Evolutionary conservation across 768 basidiomycete genomes (phyloP), one percentile per base, ranked within the genome.

Genomic region (Tephrocybe sp.): DNA sequence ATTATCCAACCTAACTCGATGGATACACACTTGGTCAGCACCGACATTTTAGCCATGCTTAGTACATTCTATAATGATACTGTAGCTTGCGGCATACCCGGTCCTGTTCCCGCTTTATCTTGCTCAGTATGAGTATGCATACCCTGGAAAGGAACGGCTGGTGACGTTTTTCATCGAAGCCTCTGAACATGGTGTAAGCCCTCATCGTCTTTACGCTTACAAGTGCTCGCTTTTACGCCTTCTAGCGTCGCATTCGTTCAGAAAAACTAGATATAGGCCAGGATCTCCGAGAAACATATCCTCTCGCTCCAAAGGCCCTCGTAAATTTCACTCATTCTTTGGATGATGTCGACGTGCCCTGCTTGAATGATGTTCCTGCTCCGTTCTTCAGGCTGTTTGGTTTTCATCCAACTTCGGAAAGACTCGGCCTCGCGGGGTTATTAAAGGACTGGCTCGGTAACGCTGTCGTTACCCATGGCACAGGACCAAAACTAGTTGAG

Each of bases 41-140:
- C 26, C 59, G 37, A 30, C 46, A 47, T 53, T 23, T 34, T 28
- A 15, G 24, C 32, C 8, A 38, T 18, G n/a, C 12, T 28, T 1
- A 17, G 5, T 34, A 23, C 17, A 9, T 28, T 37, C 15, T 37
- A 30, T 11, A 11, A 26, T 40, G 0, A 30, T 30, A 5, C 11
- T 32, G 9, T 57, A 84, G 84, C 68, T 79, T 17, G 76, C 83
- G 20, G 82, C 78, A 32, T 84, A 81, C 55, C 85, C 85, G 3
- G 68, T 87, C 26, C 72, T 87, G 18, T 63, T 87, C n/a, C 85
- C 85, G 4, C 61, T 85, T 4, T 88, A 86, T 64, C 67, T 86
- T 9, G 74, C 72, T 17, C 76, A 77, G 56, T 86, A 84, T 58
- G 58, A 74, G 44, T 57, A 65, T 6, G 39, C 51, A 5, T 50